phyloP scores from a whole-genome alignment of 805 yeast genomes.

The Ogataea glucozyma region DNA sequence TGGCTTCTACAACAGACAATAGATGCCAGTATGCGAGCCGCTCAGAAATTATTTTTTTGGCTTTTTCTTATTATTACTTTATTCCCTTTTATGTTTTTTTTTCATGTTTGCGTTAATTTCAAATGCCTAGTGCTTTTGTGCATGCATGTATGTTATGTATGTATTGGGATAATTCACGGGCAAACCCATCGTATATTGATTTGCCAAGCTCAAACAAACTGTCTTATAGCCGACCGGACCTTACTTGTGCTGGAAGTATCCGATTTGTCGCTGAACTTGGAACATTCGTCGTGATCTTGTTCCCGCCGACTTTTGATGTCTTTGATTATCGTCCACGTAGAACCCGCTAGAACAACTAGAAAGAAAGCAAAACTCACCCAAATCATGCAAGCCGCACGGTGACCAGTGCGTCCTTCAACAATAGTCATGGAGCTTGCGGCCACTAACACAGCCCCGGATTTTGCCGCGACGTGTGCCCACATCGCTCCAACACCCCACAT shows the following conservation, averaged over 20 bases:
- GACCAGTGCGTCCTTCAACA: constrained; percentile 46
- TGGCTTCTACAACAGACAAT: constrained; percentile 3
- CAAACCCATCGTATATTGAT: background rate
- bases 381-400: constrained; percentile 55
- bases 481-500: constrained; percentile 68
- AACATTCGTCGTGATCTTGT: background rate
- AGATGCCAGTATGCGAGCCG: background rate
- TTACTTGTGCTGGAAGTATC: background rate
- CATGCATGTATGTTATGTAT: constrained; percentile 1
- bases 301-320: constrained; percentile 27
- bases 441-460: constrained; percentile 44
- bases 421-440: constrained; percentile 53
- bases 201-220: constrained; percentile 2
- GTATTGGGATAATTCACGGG: background rate
- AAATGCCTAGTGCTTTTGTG: background rate
- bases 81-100: background rate
- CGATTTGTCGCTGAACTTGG: background rate
- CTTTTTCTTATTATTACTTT: too few species aligned
- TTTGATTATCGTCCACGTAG: constrained; percentile 37
- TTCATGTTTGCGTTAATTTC: background rate
- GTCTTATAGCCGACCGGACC: constrained; percentile 4
- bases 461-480: constrained; percentile 60
- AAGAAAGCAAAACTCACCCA: constrained; percentile 61
- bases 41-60: background rate
- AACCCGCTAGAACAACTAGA: constrained; percentile 40